Conservation (phyloP, 2,329 filamentous ascomycete genomes). For the Curvularia spicifera region DNA sequence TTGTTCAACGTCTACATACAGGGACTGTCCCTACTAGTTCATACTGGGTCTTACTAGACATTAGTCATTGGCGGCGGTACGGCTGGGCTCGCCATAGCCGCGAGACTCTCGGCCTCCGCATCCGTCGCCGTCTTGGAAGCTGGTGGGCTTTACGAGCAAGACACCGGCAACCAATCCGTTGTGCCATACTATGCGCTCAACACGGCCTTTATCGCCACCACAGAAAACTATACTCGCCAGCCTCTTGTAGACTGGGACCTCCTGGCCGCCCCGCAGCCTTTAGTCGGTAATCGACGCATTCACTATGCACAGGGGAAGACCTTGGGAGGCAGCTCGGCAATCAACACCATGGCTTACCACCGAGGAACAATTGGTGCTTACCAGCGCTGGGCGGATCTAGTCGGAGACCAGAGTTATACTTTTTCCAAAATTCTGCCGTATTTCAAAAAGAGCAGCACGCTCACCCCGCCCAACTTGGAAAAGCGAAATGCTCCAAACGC, state of each 20-base stretch:
- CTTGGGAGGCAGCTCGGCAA: conserved; percentile 38
- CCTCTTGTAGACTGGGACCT: conserved; percentile 41
- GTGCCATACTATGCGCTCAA: conserved; percentile 31
- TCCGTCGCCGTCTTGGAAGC: conserved; percentile 41
- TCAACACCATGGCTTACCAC: conserved; percentile 39
- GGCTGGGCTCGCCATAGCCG: conserved; percentile 36
- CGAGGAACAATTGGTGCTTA: conserved; percentile 31
- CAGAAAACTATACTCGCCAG: conserved; percentile 27
- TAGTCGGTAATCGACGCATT: conserved; percentile 29
- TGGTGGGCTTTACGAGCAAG: conserved; percentile 34
- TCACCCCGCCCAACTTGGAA: conserved; percentile 37
- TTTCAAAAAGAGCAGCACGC: conserved; percentile 37
- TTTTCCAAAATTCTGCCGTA: conserved; percentile 38
- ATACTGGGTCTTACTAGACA: conserved; percentile 33
- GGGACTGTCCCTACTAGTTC: conserved; percentile 9
- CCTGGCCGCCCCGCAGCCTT: conserved; percentile 27
- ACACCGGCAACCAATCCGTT: conserved; percentile 37
- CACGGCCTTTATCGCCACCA: conserved; percentile 25
- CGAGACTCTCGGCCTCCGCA: conserved; percentile 26
- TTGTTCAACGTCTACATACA: neutral
- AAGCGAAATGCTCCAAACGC: conserved; percentile 29
- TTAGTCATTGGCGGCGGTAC: conserved; percentile 39
- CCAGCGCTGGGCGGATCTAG: conserved; percentile 40
- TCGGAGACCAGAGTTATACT: conserved; percentile 41
- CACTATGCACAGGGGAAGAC: conserved; percentile 45